Evolutionary conservation across 2,329 filamentous ascomycete species (phyloP), one percentile per base, ranked within the genome.

Genomic region (Diaporthe aspalathi): DNA sequence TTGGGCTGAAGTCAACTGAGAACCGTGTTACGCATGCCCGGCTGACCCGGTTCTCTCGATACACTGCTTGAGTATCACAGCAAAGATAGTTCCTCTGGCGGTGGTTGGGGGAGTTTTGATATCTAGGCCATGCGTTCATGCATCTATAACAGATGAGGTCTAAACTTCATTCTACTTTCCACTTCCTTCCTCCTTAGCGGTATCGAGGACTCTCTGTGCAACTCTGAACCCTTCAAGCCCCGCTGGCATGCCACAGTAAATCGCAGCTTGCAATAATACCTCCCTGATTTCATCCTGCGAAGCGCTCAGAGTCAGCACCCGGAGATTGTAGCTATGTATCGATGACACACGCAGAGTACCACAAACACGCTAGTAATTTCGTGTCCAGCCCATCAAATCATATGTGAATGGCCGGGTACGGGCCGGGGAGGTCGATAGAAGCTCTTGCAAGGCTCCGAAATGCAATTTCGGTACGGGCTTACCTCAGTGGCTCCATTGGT

Each of bases 401-500:
- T 12, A 2, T 2, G 0, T 9, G n/a, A 29, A 4, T 16, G 32
- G 29, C 14, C 5, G 35, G 11, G 16, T 9, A 9, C 17, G 32
- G 12, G 17, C 24, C 17, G 32, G 3, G n/a, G 22, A 29, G 4
- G 1, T 9, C 17, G 5, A 8, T 12, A 17, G 17, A 22, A 6
- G 2, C 0, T 22, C 17, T 40, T 38, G n/a, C n/a, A 45, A 11
- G 8, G 8, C 8, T 12, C 8, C 11, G 8, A 9, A 35, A 22
- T 12, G 4, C 1, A 16, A 7, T 11, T 17, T 24, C 7, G 2
- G 9, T 12, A 38, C 11, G 35, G 5, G 29, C 45, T 65, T 27
- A 65, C 65, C 76, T 90, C 89, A 0, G 83, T 86, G 14, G 89
- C 80, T 0, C 90, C 90, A 74, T 92, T 92, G 74, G 88, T 90